These are phyloP conservation scores for Filosporella fistucella DNA, from an alignment of 495 filamentous ascomycete genomes.

Conservation along the genomic window DNA sequence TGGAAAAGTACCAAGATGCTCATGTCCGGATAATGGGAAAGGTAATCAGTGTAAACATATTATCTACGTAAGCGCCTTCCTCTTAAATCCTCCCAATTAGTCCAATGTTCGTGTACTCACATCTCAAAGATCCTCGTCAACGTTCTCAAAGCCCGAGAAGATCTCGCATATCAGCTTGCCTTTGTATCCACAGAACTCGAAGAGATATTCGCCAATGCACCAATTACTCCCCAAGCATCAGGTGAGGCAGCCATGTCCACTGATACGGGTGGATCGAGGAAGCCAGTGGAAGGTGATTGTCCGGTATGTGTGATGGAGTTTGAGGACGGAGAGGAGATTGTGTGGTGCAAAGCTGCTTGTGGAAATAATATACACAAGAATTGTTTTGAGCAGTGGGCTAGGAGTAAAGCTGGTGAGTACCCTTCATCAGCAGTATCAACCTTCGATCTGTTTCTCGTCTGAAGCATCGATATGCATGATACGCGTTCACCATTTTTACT, in stretches of 20 bases:
- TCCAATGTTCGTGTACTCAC: neutral
- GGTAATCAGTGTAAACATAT: constrained; percentile 70
- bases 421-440: neutral
- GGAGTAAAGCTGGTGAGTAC: constrained; percentile 37
- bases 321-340: constrained; percentile 39
- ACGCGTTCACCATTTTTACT: neutral
- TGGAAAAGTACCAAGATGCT: constrained; percentile 55
- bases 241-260: constrained; percentile 6
- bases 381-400: constrained; percentile 61
- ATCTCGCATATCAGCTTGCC: constrained; percentile 63
- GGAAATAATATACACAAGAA: constrained; percentile 62
- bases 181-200: constrained; percentile 62
- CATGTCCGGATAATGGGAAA: constrained; percentile 57
- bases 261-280: constrained; percentile 25
- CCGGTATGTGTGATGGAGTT: constrained; percentile 71
- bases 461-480: too few species aligned
- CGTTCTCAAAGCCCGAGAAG: constrained; percentile 50
- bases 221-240: constrained; percentile 25
- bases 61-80: constrained; percentile 24
- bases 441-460: neutral
- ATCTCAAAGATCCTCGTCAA: constrained; percentile 46
- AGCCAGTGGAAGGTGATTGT: constrained; percentile 65
- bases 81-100: neutral
- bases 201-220: constrained; percentile 54
- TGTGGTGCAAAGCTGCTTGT: constrained; percentile 60